A percentile compares a stretch with the other conserved stretches of the same genome.
phyloP scores from a whole-genome alignment of 129 eudicot species.

The Helichrysum umbraculigerum region DNA sequence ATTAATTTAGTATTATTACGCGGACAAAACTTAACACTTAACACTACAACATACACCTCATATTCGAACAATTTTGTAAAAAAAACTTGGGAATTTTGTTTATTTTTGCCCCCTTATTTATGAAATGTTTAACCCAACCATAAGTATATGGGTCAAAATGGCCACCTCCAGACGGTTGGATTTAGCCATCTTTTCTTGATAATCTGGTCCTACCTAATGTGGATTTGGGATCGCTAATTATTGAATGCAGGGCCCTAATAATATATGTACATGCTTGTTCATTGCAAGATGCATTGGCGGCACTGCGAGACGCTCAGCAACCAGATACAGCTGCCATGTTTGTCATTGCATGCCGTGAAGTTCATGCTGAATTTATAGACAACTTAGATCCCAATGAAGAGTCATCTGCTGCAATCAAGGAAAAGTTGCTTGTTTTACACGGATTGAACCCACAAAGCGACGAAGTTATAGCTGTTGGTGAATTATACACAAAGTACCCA shows the following conservation, averaged over 20 bases:
- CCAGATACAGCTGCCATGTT: slow-evolving; percentile 98
- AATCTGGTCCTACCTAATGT: neutral
- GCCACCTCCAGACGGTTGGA: neutral
- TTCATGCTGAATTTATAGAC: slow-evolving; percentile 56
- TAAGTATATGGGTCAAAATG: neutral
- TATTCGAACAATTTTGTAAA: no score
- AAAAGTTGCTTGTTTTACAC: slow-evolving; percentile 51
- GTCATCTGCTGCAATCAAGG: slow-evolving; percentile 42
- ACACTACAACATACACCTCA: no score
- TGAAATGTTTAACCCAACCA: neutral
- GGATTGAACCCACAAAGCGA: slow-evolving; percentile 69
- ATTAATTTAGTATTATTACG: no score
- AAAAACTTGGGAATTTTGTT: no score
- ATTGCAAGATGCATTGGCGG: slow-evolving; percentile 82
- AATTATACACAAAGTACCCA: slow-evolving; percentile 78
- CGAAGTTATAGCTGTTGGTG: slow-evolving; percentile 73
- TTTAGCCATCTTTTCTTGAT: neutral
- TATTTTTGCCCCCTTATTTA: neutral
- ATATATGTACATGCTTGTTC: slow-evolving; percentile 91
- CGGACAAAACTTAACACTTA: no score
- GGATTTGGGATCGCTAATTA: slow-evolving; percentile 7
- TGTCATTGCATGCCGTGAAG: slow-evolving; percentile 74
- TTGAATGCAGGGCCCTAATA: slow-evolving; percentile 69
- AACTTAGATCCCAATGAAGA: slow-evolving; percentile 59
- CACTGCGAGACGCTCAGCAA: slow-evolving; percentile 82